A percentile compares a stretch with the other conserved stretches of the same genome.
These are phyloP conservation scores for Trametes coccinea DNA, from an alignment of 768 basidiomycete species.

Conservation along the genomic window DNA sequence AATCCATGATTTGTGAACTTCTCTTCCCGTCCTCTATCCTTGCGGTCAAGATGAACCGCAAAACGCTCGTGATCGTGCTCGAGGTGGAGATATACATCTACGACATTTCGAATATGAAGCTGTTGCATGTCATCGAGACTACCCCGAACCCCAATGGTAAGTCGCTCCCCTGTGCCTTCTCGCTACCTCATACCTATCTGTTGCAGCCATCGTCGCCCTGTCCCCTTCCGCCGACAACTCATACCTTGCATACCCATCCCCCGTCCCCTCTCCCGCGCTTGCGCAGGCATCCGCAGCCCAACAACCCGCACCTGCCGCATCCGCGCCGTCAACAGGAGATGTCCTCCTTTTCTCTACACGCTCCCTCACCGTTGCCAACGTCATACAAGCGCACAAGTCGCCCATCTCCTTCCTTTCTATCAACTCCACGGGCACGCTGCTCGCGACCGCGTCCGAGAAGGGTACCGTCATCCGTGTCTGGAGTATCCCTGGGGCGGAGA, in stretches of 20 bases:
- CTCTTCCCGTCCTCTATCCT: slow-evolving; percentile 96
- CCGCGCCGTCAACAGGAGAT: slow-evolving; percentile 63
- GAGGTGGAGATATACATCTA: slow-evolving; percentile 99
- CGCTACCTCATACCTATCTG: background rate
- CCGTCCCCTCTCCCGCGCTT: slow-evolving; percentile 79
- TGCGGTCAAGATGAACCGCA: slow-evolving; percentile 96
- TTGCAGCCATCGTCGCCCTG: slow-evolving; percentile 86
- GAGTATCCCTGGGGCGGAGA: slow-evolving; percentile 87
- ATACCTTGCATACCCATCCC: slow-evolving; percentile 95
- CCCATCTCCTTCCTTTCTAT: slow-evolving; percentile 87
- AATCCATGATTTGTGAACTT: slow-evolving; percentile 98
- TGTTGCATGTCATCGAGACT: slow-evolving; percentile 96
- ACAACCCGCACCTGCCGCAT: slow-evolving; percentile 35
- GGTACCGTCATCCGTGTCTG: slow-evolving; percentile 98
- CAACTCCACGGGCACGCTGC: slow-evolving; percentile 82
- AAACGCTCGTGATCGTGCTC: slow-evolving; percentile 92
- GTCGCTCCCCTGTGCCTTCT: slow-evolving; percentile 16
- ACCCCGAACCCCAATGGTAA: slow-evolving; percentile 92
- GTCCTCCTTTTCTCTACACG: slow-evolving; percentile 95
- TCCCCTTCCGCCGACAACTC: slow-evolving; percentile 92
- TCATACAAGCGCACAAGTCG: slow-evolving; percentile 95
- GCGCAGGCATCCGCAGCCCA: slow-evolving; percentile 39
- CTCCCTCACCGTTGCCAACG: slow-evolving; percentile 88
- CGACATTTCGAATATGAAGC: slow-evolving; percentile 97
- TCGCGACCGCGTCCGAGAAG: slow-evolving; percentile 92